A percentile compares a stretch with the other conserved stretches of the same genome.
Conservation (phyloP, 768 basidiomycete species). For the Hortiboletus campestris region DNA sequence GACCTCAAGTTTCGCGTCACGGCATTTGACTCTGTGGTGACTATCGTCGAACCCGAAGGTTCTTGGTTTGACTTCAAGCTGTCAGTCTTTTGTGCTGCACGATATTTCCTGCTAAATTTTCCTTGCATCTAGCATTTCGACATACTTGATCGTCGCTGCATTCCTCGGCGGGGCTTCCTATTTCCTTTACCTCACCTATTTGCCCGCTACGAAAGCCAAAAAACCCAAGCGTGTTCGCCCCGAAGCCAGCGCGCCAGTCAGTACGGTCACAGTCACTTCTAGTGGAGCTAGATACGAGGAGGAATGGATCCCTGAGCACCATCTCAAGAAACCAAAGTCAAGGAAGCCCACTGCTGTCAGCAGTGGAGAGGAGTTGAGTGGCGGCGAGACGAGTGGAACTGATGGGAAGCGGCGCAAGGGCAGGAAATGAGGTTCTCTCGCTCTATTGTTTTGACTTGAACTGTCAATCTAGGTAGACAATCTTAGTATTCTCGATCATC, state of each 20-base stretch:
- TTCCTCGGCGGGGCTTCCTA: conserved; percentile 64
- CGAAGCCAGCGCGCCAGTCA: conserved; percentile 53
- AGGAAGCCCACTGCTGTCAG: conserved; percentile 46
- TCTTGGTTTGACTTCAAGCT: conserved; percentile 80
- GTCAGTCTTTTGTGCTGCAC: conserved; percentile 43
- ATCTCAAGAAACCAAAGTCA: conserved; percentile 65
- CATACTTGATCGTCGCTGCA: conserved; percentile 68
- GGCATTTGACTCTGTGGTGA: conserved; percentile 74
- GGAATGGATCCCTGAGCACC: conserved; percentile 93
- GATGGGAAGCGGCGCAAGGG: conserved; percentile 49
- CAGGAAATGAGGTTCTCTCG: conserved; percentile 42
- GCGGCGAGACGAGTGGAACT: conserved; percentile 59
- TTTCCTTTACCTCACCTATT: conserved; percentile 61
- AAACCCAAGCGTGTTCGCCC: conserved; percentile 43
- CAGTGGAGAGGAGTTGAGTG: conserved; percentile 68
- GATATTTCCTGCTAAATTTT: conserved; percentile 1
- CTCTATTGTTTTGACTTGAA: background rate
- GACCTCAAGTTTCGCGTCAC: conserved; percentile 56
- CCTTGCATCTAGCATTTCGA: conserved; percentile 46
- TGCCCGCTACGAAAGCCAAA: conserved; percentile 60
- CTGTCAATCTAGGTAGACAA: background rate
- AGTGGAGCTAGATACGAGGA: conserved; percentile 73
- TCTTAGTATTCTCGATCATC: background rate
- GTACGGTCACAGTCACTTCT: conserved; percentile 57
- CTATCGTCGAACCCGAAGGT: conserved; percentile 74